Conservation (phyloP, 2,329 filamentous ascomycete species). For the Fusarium veterinarium region DNA sequence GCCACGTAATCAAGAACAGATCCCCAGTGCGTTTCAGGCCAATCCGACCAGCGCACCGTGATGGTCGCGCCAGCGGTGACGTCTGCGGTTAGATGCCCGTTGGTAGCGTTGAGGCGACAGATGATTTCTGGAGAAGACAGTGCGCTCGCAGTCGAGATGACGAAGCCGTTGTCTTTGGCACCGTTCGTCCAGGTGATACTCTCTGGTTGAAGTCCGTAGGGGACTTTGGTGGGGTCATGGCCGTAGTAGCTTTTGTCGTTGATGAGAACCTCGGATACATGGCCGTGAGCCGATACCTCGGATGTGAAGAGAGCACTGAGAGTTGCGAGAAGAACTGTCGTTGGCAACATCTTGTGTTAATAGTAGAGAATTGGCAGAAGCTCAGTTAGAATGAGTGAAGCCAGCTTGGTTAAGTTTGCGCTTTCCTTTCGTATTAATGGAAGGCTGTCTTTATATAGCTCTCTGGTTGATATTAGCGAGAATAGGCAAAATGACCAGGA, state of each 20-base stretch:
- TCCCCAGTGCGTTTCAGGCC: not conserved
- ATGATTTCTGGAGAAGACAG: not conserved
- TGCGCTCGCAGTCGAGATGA: not conserved
- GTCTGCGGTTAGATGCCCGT: accelerated
- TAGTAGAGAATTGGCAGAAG: too few relatives aligned
- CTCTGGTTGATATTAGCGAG: not conserved
- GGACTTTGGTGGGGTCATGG: not conserved
- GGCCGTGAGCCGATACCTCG: not conserved
- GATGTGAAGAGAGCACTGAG: not conserved
- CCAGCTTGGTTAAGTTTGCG: not conserved
- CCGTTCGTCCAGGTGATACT: not conserved
- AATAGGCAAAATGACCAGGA: not conserved
- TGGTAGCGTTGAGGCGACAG: not conserved
- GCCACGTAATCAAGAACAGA: not conserved
- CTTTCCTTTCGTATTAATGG: accelerated
- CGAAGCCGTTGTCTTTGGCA: not conserved
- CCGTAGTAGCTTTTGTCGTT: not conserved
- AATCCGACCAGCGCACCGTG: not conserved
- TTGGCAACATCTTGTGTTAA: not conserved
- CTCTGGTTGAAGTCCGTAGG: not conserved
- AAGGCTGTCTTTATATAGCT: not conserved
- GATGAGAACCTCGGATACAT: not conserved
- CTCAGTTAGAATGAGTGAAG: too few relatives aligned
- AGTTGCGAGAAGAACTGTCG: accelerated
- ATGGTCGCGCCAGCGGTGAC: accelerated